phyloP scores from a whole-genome alignment of 1,139 yeast species.

The Geotrichum restrictum region DNA sequence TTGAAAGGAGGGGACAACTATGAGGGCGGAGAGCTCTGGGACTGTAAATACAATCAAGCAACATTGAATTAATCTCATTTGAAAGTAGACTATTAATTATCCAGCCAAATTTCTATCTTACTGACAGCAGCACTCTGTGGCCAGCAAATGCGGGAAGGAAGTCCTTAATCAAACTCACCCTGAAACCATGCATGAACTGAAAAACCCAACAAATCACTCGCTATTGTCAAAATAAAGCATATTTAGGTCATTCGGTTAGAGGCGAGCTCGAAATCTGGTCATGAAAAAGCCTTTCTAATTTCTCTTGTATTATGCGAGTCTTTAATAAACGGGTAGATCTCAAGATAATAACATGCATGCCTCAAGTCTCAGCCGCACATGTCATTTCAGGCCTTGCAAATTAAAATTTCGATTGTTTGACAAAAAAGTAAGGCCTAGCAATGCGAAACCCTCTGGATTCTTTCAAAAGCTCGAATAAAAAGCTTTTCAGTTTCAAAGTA shows the following conservation, averaged over 20 bases:
- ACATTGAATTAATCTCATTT: conserved; percentile 9
- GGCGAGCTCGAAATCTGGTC: background rate
- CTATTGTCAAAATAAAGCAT: background rate
- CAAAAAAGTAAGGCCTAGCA: too few species aligned
- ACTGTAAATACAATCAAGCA: background rate
- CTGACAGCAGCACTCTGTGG: background rate
- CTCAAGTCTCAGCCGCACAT: too few species aligned
- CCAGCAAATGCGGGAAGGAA: background rate
- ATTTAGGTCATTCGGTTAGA: background rate
- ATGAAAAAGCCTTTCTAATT: background rate
- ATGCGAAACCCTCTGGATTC: too few species aligned
- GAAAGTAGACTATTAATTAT: background rate
- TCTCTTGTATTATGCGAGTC: background rate
- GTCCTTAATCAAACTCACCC: conserved; percentile 7
- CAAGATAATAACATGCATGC: too few species aligned
- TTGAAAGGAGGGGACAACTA: background rate
- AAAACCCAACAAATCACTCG: background rate
- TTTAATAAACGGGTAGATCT: background rate
- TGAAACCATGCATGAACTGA: conserved; percentile 6
- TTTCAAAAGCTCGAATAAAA: too few species aligned
- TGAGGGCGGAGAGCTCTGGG: background rate
- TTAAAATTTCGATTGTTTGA: too few species aligned
- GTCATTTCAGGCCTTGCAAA: too few species aligned
- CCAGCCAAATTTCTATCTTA: background rate
- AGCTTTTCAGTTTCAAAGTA: too few species aligned